Conservation (phyloP, 2,329 filamentous ascomycete species). For the Epichloe gansuensis region DNA sequence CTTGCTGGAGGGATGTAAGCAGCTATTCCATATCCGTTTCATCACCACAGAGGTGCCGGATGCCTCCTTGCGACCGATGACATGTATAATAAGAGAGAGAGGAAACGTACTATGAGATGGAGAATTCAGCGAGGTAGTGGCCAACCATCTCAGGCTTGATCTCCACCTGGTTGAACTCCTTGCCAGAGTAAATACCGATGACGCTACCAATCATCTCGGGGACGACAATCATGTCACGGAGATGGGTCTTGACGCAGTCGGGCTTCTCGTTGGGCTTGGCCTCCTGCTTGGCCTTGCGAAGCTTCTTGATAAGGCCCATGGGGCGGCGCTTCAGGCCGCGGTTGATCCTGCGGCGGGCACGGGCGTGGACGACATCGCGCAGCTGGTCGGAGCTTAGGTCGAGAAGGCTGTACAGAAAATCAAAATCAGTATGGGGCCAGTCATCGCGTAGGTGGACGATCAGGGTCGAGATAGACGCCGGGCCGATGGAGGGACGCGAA, state of each 20-base stretch:
- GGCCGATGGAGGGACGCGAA: not conserved
- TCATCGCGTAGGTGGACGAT: not conserved
- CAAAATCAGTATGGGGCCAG: constrained; percentile 12
- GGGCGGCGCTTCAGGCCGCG: constrained; percentile 99
- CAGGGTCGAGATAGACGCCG: not conserved
- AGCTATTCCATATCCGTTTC: not conserved
- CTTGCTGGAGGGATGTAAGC: constrained; percentile 59
- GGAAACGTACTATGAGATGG: constrained; percentile 88
- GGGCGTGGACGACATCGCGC: constrained; percentile 97
- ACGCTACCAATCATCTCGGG: constrained; percentile 99
- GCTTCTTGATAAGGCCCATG: constrained; percentile 99
- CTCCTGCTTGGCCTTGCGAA: constrained; percentile 98
- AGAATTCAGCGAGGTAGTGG: constrained; percentile 98
- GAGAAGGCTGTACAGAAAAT: constrained; percentile 59
- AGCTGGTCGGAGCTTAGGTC: constrained; percentile 98
- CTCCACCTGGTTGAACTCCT: constrained; percentile 99
- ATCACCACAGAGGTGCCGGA: not conserved
- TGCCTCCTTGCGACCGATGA: too few species aligned
- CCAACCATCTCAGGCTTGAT: constrained; percentile 99
- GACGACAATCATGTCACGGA: constrained; percentile 99
- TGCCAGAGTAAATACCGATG: constrained; percentile 98
- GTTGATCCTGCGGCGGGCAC: constrained; percentile 98
- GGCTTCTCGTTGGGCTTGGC: constrained; percentile 99
- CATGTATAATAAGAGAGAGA: not conserved
- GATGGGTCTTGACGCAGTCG: constrained; percentile 97